Evolutionary conservation across 108 stramenopile genomes (phyloP), one percentile per base, ranked within the genome.

Genomic region (Fistulifera pelliculosa): DNA sequence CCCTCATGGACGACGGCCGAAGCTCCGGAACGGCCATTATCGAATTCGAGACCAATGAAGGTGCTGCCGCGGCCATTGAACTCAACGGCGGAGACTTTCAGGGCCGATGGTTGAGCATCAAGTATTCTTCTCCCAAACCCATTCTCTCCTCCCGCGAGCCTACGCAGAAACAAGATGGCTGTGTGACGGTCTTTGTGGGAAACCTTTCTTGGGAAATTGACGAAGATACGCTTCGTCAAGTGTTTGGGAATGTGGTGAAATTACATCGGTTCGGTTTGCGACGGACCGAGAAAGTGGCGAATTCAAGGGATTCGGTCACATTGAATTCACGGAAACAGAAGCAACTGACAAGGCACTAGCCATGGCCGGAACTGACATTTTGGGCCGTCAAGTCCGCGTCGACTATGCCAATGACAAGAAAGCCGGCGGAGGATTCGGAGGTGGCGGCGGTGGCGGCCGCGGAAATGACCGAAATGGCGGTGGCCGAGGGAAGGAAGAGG

Each of bases 291-390:
- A 99, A 61, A 93, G 90, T 56, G 96, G 96, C 8, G 87, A 94
- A 22, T 98, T 98, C 85, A 90, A 94, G 67, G 98, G 98, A 51
- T 95, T 89, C 61, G 96, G 94, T 11, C 94, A 95, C 72, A 83
- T 97, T 47, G 93, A 96, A 52, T 99, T 97, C 60, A 79, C 41
- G 28, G 80, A 87, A 13, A 93, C 81, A 8, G 85, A 94, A 40
- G 66, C 75, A 27, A 92, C 94, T 13, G 92, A 91, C 56, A 75
- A 61, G 21, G 98, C 97, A 8, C 83, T 96, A 31, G 73, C 67
- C 24, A 43, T 97, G 62, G 93, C 94, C 0, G 96, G 95, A 17
- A 83, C 81, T 6, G 76, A 83, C 23, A 73, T 98, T 24, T 44
- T 67, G 69, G 97, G 96, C 5, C 78, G 98, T 11, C 60, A 81